Percentiles rank a stretch among this genome's conserved stretches.
These are phyloP conservation scores for Biscogniauxia marginata DNA, from an alignment of 2,329 filamentous ascomycete species.

Conservation along the genomic window DNA sequence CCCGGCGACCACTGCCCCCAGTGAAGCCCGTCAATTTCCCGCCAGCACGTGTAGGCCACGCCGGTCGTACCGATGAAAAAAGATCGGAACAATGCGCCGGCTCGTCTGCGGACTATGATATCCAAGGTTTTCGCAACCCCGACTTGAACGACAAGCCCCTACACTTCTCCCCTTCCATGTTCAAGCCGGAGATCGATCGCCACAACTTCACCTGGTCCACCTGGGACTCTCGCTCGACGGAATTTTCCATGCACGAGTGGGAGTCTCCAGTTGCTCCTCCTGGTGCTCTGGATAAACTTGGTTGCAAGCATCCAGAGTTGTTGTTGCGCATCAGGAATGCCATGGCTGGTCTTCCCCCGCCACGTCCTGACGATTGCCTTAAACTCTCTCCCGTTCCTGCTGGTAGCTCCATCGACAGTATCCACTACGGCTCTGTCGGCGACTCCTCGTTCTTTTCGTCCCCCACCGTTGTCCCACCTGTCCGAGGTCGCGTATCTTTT, in stretches of 20 bases:
- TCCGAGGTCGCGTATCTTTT: not conserved
- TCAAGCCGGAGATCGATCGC: not conserved
- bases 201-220: not conserved
- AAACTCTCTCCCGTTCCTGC: not conserved
- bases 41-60: not conserved
- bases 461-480: not conserved
- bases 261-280: not conserved
- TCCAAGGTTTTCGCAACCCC: not conserved
- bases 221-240: not conserved
- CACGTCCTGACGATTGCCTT: not conserved
- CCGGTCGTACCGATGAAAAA: no score
- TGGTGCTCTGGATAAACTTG: not conserved
- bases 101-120: not conserved
- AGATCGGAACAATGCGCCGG: no score
- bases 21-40: not conserved
- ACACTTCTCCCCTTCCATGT: not conserved
- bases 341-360: not conserved
- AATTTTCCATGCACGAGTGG: not conserved
- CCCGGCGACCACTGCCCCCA: not conserved
- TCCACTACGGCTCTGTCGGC: no score
- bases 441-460: not conserved
- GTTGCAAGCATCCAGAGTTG: not conserved
- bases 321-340: not conserved
- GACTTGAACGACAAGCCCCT: not conserved
- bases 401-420: no score